Evolutionary conservation across 805 yeast genomes (phyloP).

Genomic region (Candida caryicola): DNA sequence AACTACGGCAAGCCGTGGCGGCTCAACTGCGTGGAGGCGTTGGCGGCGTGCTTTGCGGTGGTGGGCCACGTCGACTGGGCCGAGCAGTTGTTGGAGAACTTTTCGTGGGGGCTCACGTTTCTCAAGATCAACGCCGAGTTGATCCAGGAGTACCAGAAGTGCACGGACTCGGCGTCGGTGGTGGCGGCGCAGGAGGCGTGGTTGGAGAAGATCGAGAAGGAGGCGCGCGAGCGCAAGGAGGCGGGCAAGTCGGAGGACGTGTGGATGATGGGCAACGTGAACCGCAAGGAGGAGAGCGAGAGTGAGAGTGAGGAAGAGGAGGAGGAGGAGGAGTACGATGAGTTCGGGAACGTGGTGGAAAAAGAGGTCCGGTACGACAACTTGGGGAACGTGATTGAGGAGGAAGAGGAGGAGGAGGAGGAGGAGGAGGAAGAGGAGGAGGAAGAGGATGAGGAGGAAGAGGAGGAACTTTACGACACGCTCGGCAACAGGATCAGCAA

Average conservation of each 20-base stretch:
- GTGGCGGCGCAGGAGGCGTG: conserved; percentile 70
- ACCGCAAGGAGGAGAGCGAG: conserved; percentile 38
- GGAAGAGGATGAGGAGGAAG: conserved; percentile 9
- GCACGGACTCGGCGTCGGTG: conserved; percentile 79
- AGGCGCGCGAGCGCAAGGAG: conserved; percentile 58
- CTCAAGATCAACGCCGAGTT: conserved; percentile 78
- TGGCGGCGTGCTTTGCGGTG: conserved; percentile 95
- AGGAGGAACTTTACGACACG: conserved; percentile 18
- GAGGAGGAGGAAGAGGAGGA: conserved; percentile 17
- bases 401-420: conserved; percentile 11
- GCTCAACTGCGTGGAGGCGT: conserved; percentile 92
- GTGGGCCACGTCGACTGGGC: conserved; percentile 94
- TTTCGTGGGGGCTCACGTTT: conserved; percentile 93
- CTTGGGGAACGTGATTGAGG: conserved; percentile 13
- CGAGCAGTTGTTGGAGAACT: conserved; percentile 64
- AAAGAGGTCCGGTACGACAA: conserved; percentile 10
- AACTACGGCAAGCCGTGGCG: conserved; percentile 97
- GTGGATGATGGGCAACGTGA: conserved; percentile 79
- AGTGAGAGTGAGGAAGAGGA: conserved; percentile 14
- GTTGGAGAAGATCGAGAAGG: conserved; percentile 65
- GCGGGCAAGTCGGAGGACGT: conserved; percentile 55
- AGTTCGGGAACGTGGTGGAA: conserved; percentile 20
- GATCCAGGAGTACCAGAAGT: conserved; percentile 66
- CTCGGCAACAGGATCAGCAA: conserved; percentile 19
- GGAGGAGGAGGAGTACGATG: conserved; percentile 20